Conservation (phyloP, 2,329 filamentous ascomycete genomes). For the Alternaria infectoria region DNA sequence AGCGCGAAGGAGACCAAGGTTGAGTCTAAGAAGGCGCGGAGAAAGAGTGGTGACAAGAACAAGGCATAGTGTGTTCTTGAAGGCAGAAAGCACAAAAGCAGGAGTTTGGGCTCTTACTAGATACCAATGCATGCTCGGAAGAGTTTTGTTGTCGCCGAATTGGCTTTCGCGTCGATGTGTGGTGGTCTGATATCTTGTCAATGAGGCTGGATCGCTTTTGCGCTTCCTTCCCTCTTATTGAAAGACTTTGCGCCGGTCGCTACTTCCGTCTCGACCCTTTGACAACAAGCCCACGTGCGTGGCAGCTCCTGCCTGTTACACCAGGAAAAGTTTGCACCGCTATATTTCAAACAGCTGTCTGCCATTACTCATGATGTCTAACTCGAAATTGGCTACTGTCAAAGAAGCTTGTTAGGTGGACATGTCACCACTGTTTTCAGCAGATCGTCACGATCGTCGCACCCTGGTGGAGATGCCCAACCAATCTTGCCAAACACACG, state of each 20-base stretch:
- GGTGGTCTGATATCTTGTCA: not conserved
- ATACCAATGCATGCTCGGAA: slow-evolving; percentile 1
- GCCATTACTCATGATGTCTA: not conserved
- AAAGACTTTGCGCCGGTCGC: not conserved
- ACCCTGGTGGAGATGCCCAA: not conserved
- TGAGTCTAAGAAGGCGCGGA: slow-evolving; percentile 22
- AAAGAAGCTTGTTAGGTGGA: not conserved
- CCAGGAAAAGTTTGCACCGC: not conserved
- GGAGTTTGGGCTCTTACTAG: not conserved
- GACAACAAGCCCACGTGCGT: not conserved
- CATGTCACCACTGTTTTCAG: not conserved
- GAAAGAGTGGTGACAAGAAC: slow-evolving; percentile 27
- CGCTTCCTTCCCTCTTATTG: not conserved
- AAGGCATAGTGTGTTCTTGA: slow-evolving; percentile 17
- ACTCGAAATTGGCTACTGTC: not conserved
- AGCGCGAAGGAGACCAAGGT: slow-evolving; percentile 20
- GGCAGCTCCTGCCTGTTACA: not conserved
- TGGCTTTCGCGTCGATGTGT: not conserved
- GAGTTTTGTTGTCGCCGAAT: not conserved
- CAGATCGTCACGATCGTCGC: not conserved
- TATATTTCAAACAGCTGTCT: not conserved
- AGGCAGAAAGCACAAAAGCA: not conserved
- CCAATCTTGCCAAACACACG: not conserved
- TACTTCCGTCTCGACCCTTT: not conserved
- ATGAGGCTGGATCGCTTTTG: not conserved